These are phyloP conservation scores for Tetratostichococcus sp. DNA, from an alignment of 139 green algal genomes.

Conservation along the genomic window DNA sequence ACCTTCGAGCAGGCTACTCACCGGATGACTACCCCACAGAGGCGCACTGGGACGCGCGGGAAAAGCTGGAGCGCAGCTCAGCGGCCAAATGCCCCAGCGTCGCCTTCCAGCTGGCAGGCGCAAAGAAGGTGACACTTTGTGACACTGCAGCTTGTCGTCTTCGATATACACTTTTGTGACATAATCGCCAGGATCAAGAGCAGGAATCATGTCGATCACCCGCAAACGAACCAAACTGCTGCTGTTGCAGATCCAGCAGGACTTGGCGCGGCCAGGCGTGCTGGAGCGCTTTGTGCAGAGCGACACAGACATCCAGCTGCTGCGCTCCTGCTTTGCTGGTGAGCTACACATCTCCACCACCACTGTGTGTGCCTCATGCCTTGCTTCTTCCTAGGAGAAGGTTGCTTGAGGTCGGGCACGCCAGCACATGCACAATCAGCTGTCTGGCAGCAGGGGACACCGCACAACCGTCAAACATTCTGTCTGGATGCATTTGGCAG, in stretches of 20 bases:
- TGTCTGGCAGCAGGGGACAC: no score
- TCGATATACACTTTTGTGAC: no score
- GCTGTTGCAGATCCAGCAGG: constrained; percentile 56
- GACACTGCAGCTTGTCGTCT: no score
- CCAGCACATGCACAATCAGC: no score
- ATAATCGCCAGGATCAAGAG: no score
- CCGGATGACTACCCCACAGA: constrained; percentile 84
- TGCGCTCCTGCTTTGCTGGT: constrained; percentile 85
- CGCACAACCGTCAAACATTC: no score
- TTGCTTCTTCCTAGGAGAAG: no score
- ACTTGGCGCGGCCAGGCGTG: constrained; percentile 54
- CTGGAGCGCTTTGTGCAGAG: constrained; percentile 59
- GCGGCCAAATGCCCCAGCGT: constrained; percentile 85
- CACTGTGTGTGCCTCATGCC: no score
- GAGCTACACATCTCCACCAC: neutral
- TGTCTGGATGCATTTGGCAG: constrained; percentile 14
- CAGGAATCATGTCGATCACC: no score
- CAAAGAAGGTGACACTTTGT: constrained; percentile 75
- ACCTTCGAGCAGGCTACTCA: constrained; percentile 86
- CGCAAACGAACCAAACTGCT: no score
- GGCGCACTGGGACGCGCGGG: constrained; percentile 68
- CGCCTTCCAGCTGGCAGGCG: constrained; percentile 86
- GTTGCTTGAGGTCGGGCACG: no score
- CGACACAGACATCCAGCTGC: constrained; percentile 18
- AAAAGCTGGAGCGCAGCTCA: constrained; percentile 68